These are phyloP conservation scores for Colletotrichum sp. DNA, from an alignment of 2,329 filamentous ascomycete genomes.

Conservation along the genomic window DNA sequence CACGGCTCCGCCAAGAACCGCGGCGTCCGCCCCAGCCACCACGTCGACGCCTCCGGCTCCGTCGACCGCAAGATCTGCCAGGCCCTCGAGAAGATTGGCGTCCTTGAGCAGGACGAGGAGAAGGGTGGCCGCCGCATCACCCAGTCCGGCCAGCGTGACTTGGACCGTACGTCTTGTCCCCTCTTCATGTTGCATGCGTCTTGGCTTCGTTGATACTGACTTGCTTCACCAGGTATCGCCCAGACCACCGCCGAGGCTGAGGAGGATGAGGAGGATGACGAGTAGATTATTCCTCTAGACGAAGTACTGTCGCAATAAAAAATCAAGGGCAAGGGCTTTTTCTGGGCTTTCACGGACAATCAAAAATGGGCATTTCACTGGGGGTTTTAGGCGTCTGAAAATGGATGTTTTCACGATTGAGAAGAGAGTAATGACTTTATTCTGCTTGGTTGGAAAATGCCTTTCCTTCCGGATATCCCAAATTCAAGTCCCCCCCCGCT, in stretches of 20 bases:
- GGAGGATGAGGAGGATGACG: constrained; percentile 70
- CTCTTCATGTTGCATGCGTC: too few relatives aligned
- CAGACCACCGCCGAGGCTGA: constrained; percentile 79
- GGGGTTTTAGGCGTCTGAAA: constrained; percentile 17
- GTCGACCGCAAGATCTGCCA: constrained; percentile 98
- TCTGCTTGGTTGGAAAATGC: background rate
- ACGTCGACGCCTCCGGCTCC: constrained; percentile 92
- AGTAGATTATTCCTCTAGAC: constrained; percentile 51
- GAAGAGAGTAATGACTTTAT: background rate
- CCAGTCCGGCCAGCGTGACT: constrained; percentile 96
- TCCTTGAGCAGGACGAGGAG: constrained; percentile 96
- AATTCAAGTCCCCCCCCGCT: background rate
- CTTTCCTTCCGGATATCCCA: background rate
- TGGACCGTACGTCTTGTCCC: constrained; percentile 71
- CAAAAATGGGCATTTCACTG: background rate
- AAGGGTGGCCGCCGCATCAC: constrained; percentile 99
- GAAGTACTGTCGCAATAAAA: background rate
- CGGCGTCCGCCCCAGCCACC: constrained; percentile 86
- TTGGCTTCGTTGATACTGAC: too few relatives aligned
- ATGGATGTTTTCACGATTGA: background rate
- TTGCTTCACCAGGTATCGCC: constrained; percentile 64
- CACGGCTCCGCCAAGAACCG: constrained; percentile 99
- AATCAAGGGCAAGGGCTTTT: background rate
- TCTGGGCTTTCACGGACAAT: background rate
- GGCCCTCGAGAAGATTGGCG: constrained; percentile 98